Conservation (phyloP, 2,329 filamentous ascomycete genomes). For the Chaetomiaceae sp. region DNA sequence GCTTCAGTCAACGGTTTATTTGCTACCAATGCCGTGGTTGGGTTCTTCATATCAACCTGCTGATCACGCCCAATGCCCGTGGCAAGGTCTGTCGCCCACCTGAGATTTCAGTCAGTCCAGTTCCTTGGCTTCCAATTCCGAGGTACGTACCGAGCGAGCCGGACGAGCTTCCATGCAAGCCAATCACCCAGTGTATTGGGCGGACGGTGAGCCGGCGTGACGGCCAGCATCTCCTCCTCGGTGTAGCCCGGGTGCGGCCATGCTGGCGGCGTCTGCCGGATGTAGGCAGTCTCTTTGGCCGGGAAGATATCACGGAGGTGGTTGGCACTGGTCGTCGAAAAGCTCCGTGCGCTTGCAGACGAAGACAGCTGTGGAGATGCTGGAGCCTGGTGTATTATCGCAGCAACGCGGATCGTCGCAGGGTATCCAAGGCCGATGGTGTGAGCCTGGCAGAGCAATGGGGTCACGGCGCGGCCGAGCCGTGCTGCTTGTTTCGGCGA, state of each 20-base stretch:
- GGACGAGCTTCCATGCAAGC: conserved; percentile 71
- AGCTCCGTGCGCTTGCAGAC: conserved; percentile 33
- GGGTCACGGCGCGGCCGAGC: conserved; percentile 24
- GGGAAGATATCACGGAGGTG: conserved; percentile 60
- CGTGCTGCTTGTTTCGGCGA: conserved; percentile 28
- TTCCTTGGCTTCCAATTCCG: neutral
- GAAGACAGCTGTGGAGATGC: neutral
- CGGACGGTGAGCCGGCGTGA: conserved; percentile 72
- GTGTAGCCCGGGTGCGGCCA: conserved; percentile 74
- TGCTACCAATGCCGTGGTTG: conserved; percentile 51
- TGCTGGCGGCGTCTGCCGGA: conserved; percentile 58
- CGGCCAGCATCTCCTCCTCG: conserved; percentile 69
- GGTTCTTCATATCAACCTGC: conserved; percentile 54
- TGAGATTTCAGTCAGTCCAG: neutral
- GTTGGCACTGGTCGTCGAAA: conserved; percentile 46
- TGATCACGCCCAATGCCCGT: conserved; percentile 73
- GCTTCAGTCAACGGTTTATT: conserved; percentile 68
- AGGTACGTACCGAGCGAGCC: conserved; percentile 40
- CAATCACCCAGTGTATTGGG: conserved; percentile 71
- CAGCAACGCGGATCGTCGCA: conserved; percentile 29
- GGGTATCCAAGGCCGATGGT: conserved; percentile 21
- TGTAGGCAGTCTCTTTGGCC: conserved; percentile 54
- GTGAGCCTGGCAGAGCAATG: conserved; percentile 17
- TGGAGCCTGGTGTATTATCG: conserved; percentile 23
- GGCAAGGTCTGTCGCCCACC: conserved; percentile 53